Conservation (phyloP, 352 stramenopile genomes). For the Phytophthora boehmeriae region DNA sequence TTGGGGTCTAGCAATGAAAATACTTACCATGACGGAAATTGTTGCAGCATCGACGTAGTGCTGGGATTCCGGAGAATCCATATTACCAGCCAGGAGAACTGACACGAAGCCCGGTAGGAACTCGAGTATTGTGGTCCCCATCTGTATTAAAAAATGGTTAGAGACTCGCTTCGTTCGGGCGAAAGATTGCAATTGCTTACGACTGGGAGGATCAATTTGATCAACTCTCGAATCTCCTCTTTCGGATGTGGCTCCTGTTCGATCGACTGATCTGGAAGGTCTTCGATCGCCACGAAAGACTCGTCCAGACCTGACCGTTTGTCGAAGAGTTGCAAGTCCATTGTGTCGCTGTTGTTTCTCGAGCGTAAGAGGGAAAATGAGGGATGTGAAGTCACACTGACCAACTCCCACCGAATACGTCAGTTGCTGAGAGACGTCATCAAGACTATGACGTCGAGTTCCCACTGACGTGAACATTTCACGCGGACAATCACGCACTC, state of each 20-base stretch:
- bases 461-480: slow-evolving; percentile 14
- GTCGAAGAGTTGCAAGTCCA: slow-evolving; percentile 13
- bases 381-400: not conserved
- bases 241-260: slow-evolving; percentile 6
- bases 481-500: no score
- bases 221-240: slow-evolving; percentile 5
- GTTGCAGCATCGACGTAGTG: slow-evolving; percentile 61
- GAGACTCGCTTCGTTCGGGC: not conserved
- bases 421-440: not conserved
- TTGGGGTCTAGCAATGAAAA: not conserved
- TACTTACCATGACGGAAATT: slow-evolving; percentile 54
- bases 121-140: slow-evolving; percentile 32
- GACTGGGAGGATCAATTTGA: slow-evolving; percentile 19
- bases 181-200: slow-evolving; percentile 1
- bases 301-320: slow-evolving; percentile 10
- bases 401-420: not conserved
- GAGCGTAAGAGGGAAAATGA: not conserved
- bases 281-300: slow-evolving; percentile 12
- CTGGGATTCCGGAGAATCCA: slow-evolving; percentile 50
- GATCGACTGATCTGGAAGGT: not conserved
- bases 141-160: not conserved
- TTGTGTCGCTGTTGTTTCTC: not conserved
- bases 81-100: slow-evolving; percentile 61
- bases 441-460: slow-evolving; percentile 5
- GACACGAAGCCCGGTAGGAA: slow-evolving; percentile 44